Evolutionary conservation across 2,329 filamentous ascomycete species (phyloP).

Genomic region (Orbilia javanica): DNA sequence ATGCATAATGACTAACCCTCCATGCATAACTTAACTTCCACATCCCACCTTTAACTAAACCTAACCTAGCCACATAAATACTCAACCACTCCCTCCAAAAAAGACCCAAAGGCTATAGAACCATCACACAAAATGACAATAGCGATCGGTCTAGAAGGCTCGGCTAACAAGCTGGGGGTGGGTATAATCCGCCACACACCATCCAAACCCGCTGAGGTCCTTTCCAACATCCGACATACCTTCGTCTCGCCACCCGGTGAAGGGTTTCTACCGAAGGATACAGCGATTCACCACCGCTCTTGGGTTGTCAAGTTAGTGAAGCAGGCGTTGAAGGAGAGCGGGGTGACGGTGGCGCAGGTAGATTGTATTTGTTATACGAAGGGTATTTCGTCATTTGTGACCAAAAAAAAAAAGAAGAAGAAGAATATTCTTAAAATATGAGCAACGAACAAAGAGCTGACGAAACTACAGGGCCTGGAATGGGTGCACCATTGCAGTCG

Average conservation of each 20-base stretch:
- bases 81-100: background rate
- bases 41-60: constrained; percentile 20
- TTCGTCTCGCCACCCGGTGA: constrained; percentile 91
- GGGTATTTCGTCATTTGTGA: constrained; percentile 64
- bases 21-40: constrained; percentile 16
- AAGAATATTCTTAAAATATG: background rate
- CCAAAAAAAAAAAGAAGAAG: too few species aligned
- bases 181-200: constrained; percentile 85
- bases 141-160: constrained; percentile 84
- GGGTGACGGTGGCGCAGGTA: constrained; percentile 74
- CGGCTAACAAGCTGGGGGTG: constrained; percentile 96
- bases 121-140: constrained; percentile 69
- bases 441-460: constrained; percentile 3
- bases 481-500: constrained; percentile 91
- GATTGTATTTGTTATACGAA: constrained; percentile 96
- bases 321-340: constrained; percentile 79
- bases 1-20: constrained; percentile 7
- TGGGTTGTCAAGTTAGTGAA: constrained; percentile 87
- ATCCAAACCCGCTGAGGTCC: constrained; percentile 73
- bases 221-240: constrained; percentile 94
- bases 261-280: constrained; percentile 96
- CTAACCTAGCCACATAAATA: background rate
- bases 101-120: background rate
- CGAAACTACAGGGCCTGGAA: constrained; percentile 75
- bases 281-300: constrained; percentile 87